Conservation (phyloP, 1,284 basidiomycete species). For the Heliocybe sulcata region DNA sequence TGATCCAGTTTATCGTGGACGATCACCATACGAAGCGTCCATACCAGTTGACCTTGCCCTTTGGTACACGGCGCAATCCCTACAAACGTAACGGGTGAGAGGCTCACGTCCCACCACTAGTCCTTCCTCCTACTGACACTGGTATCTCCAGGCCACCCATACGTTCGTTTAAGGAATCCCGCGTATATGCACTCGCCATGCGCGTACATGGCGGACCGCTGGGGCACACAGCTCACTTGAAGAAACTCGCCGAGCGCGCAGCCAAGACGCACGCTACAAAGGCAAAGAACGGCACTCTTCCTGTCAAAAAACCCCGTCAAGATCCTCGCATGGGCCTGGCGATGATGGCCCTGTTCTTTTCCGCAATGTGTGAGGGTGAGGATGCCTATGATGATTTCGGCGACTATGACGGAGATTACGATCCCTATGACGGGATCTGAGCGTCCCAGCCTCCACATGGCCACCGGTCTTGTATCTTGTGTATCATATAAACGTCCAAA, state of each 20-base stretch:
- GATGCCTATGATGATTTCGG: neutral
- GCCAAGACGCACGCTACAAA: neutral
- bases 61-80: neutral
- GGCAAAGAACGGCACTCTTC: constrained; percentile 1
- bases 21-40: neutral
- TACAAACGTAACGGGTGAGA: neutral
- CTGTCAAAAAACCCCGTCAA: neutral
- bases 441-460: neutral
- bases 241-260: neutral
- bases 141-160: neutral
- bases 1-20: neutral
- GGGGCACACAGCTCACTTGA: neutral
- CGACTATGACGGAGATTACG: neutral
- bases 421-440: neutral
- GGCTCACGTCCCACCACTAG: neutral
- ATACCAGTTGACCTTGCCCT: neutral
- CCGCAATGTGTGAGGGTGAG: neutral
- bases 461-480: neutral
- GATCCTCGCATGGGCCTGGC: neutral
- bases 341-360: neutral
- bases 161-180: neutral
- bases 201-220: neutral
- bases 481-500: too few species aligned
- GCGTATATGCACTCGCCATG: neutral
- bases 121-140: neutral